phyloP scores from a whole-genome alignment of 768 basidiomycete genomes.

The Lactarius hengduanensis region DNA sequence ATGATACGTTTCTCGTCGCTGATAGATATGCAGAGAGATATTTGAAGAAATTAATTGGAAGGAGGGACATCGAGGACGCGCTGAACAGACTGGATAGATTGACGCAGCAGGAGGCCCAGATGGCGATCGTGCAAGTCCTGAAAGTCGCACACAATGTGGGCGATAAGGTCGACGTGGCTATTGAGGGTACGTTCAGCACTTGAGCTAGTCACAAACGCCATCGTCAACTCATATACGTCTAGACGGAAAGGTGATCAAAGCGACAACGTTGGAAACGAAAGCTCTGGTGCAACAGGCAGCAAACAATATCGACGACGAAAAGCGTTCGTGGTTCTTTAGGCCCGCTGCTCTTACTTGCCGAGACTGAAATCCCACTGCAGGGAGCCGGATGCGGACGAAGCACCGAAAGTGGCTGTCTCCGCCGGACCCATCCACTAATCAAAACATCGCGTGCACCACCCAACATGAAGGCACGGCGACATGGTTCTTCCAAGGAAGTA shows the following conservation, averaged over 20 bases:
- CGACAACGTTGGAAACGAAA: background rate
- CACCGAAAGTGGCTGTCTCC: background rate
- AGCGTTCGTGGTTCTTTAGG: background rate
- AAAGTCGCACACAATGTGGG: background rate
- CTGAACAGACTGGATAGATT: background rate
- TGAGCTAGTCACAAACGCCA: background rate
- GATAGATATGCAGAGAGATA: background rate
- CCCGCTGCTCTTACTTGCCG: background rate
- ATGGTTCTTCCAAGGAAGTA: background rate
- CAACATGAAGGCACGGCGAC: background rate
- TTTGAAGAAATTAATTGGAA: background rate
- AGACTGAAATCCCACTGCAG: background rate
- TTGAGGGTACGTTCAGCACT: background rate
- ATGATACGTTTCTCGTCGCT: background rate
- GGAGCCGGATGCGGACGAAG: background rate
- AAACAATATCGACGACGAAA: background rate
- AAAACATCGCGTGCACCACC: background rate
- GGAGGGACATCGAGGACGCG: background rate
- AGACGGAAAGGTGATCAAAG: background rate
- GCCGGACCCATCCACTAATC: background rate
- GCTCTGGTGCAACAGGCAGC: background rate
- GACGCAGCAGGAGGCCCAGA: background rate
- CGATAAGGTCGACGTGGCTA: background rate
- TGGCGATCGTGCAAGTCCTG: background rate
- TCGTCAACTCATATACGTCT: background rate